A percentile compares a stretch with the other conserved stretches of the same genome.
Evolutionary conservation across 495 filamentous ascomycete species (phyloP).

Genomic region (Astrocystis sublimbata): DNA sequence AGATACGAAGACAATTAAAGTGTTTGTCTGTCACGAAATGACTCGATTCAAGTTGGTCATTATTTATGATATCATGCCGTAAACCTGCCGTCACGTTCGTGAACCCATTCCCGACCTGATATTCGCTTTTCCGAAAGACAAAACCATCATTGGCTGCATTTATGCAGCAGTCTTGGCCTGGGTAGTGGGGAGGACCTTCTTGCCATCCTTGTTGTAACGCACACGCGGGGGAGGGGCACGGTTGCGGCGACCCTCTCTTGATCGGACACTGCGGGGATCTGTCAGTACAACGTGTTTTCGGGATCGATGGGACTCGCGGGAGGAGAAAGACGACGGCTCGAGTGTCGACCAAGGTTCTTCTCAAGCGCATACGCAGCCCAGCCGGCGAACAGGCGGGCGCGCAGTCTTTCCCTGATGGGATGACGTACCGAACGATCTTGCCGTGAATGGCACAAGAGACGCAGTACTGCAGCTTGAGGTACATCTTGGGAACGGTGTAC

Average conservation of each 20-base stretch:
- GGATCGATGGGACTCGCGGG: constrained; percentile 16
- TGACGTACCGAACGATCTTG: constrained; percentile 98
- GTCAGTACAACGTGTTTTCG: constrained; percentile 35
- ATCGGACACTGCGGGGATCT: constrained; percentile 76
- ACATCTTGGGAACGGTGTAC: constrained; percentile 99
- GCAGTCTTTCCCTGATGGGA: constrained; percentile 38
- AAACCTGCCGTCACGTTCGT: constrained; percentile 32
- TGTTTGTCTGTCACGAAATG: constrained; percentile 28
- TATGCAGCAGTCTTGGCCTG: constrained; percentile 42
- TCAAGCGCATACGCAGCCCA: constrained; percentile 50
- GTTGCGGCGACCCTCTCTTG: constrained; percentile 96
- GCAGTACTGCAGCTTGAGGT: constrained; percentile 99
- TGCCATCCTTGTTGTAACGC: constrained; percentile 99
- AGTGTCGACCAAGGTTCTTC: constrained; percentile 63
- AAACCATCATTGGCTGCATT: constrained; percentile 23
- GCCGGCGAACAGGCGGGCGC: constrained; percentile 26
- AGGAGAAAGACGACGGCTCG: constrained; percentile 29
- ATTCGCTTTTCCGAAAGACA: constrained; percentile 30
- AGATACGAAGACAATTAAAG: neutral
- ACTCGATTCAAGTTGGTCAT: constrained; percentile 36
- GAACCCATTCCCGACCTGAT: constrained; percentile 33
- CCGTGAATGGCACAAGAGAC: constrained; percentile 99
- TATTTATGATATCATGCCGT: constrained; percentile 34
- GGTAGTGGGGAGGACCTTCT: constrained; percentile 96
- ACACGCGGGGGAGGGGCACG: constrained; percentile 95